Percentiles rank a stretch among this genome's conserved stretches.
These are phyloP conservation scores for Stylosanthes scabra DNA, from an alignment of 331 rosid species.

Conservation along the genomic window DNA sequence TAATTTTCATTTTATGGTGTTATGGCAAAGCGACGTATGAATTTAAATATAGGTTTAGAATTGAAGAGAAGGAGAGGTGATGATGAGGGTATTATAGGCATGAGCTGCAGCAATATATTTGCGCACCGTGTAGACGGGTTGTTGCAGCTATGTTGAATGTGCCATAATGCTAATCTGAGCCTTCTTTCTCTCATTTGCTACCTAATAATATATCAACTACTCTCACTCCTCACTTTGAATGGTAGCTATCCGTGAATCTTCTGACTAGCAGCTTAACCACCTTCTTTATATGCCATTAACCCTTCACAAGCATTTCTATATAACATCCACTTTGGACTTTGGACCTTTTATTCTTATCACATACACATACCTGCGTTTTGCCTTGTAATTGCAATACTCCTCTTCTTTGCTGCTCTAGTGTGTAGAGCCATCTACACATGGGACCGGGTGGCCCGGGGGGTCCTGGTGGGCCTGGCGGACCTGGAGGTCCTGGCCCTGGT, in stretches of 20 bases:
- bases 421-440: slow-evolving; percentile 22
- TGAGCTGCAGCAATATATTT: slow-evolving; percentile 56
- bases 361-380: background rate
- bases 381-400: slow-evolving; percentile 1
- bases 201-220: no score
- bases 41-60: no score
- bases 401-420: background rate
- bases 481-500: no score
- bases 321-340: slow-evolving; percentile 3
- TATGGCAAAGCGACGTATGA: no score
- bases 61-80: slow-evolving; percentile 14
- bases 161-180: slow-evolving; percentile 93
- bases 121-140: slow-evolving; percentile 72
- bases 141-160: slow-evolving; percentile 74
- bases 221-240: no score
- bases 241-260: slow-evolving; percentile 15
- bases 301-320: background rate
- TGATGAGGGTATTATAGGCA: slow-evolving; percentile 60
- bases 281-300: no score
- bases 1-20: no score
- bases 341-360: slow-evolving; percentile 12
- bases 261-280: slow-evolving; percentile 25
- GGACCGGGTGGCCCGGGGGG: slow-evolving; percentile 38
- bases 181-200: no score
- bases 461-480: slow-evolving; percentile 49